A percentile compares a stretch with the other conserved stretches of the same genome.
phyloP scores from a whole-genome alignment of 1,139 yeast genomes.

The Taphrina communis region DNA sequence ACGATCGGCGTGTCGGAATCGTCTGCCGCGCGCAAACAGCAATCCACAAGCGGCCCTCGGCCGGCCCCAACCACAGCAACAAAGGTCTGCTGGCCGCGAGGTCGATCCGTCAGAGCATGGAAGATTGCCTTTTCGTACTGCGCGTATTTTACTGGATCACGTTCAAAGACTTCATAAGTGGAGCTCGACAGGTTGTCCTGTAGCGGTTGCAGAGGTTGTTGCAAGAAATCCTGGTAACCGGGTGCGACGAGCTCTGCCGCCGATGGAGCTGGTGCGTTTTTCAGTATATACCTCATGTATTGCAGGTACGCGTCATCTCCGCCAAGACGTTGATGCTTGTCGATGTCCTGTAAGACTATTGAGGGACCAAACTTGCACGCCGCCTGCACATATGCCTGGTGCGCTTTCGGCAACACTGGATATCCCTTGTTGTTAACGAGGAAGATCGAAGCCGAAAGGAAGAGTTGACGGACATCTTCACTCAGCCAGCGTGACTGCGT shows the following conservation, averaged over 20 bases:
- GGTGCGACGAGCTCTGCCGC: conserved; percentile 52
- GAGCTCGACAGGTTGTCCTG: conserved; percentile 61
- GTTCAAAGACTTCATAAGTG: conserved; percentile 72
- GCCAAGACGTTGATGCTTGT: conserved; percentile 49
- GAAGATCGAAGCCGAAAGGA: conserved; percentile 62
- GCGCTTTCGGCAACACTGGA: conserved; percentile 66
- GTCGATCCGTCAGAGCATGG: conserved; percentile 60
- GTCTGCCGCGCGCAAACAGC: conserved; percentile 57
- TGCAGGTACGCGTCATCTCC: conserved; percentile 59
- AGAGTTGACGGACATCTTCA: conserved; percentile 65
- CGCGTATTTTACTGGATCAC: conserved; percentile 69
- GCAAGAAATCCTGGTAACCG: conserved; percentile 55
- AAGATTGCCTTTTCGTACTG: conserved; percentile 70
- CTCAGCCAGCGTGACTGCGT: conserved; percentile 66
- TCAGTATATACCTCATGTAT: conserved; percentile 60
- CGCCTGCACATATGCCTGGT: conserved; percentile 55
- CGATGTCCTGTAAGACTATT: conserved; percentile 51
- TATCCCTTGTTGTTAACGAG: conserved; percentile 63
- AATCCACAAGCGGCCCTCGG: conserved; percentile 75
- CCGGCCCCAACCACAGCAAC: conserved; percentile 85
- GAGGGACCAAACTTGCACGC: conserved; percentile 49
- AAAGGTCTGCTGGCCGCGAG: conserved; percentile 23
- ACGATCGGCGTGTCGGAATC: conserved; percentile 51
- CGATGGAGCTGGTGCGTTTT: conserved; percentile 51
- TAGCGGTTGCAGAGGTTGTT: conserved; percentile 76